These are phyloP conservation scores for Tillandsia leiboldiana DNA, from an alignment of 176 grass and related monocot genomes.

Conservation along the genomic window DNA sequence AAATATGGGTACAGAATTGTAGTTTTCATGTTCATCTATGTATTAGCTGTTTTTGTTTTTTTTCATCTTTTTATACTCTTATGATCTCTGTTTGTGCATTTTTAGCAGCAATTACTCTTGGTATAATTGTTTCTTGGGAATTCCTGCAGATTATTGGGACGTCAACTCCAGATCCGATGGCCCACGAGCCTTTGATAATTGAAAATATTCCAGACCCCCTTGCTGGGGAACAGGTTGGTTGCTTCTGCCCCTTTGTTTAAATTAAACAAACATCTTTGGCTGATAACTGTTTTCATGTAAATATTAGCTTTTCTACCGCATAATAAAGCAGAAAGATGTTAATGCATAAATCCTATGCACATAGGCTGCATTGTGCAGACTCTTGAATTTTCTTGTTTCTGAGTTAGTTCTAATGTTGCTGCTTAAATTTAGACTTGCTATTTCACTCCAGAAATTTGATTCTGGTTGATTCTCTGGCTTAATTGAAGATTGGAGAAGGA, in stretches of 20 bases:
- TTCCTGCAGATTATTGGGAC: conserved; percentile 50
- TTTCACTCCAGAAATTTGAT: no score
- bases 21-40: no score
- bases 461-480: no score
- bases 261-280: neutral
- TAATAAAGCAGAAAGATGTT: no score
- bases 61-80: no score
- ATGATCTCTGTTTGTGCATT: no score
- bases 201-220: conserved; percentile 81
- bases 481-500: no score
- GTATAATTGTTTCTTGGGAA: neutral
- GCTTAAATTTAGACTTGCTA: neutral
- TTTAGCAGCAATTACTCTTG: no score
- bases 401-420: neutral
- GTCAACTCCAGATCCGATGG: conserved; percentile 63
- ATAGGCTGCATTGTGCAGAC: neutral
- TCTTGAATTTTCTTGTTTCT: neutral
- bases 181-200: conserved; percentile 65
- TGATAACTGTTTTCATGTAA: no score
- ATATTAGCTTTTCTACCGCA: no score
- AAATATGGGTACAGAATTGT: no score
- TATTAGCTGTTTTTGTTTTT: no score
- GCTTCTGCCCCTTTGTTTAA: neutral
- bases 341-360: neutral
- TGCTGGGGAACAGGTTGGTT: conserved; percentile 76